phyloP scores from a whole-genome alignment of 2,329 filamentous ascomycete species.

The Sordariomycetes sp. region DNA sequence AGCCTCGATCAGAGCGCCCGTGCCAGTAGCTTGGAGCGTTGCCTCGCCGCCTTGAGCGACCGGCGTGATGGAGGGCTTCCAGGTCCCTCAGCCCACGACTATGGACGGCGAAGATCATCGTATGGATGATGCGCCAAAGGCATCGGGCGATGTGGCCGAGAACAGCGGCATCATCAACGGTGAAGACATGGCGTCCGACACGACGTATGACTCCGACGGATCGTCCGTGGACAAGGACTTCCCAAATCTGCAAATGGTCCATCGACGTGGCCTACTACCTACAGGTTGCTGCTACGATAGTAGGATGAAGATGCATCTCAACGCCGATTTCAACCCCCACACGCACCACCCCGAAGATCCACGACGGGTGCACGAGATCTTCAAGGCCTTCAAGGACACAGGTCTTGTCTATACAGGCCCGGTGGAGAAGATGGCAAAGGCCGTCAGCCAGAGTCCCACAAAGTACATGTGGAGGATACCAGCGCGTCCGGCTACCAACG shows the following conservation, averaged over 20 bases:
- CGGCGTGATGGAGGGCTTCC: too few relatives aligned
- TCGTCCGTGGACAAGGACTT: too few relatives aligned
- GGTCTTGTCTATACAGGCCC: conserved; percentile 63
- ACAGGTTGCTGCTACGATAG: conserved; percentile 86
- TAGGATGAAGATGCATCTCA: conserved; percentile 91
- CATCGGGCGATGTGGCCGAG: too few relatives aligned
- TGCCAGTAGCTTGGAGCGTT: too few relatives aligned
- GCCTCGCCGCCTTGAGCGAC: too few relatives aligned
- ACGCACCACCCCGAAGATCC: conserved; percentile 94
- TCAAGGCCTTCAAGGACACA: conserved; percentile 74
- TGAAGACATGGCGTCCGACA: too few relatives aligned
- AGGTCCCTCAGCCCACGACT: too few relatives aligned
- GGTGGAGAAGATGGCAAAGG: conserved; percentile 41
- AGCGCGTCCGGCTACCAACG: conserved; percentile 65
- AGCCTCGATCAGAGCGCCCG: too few relatives aligned
- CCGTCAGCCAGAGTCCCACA: conserved; percentile 44
- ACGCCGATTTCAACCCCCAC: conserved; percentile 62
- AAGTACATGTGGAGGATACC: conserved; percentile 68
- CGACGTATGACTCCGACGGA: too few relatives aligned
- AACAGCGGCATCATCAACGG: too few relatives aligned
- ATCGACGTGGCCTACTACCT: conserved; percentile 43
- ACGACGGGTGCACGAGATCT: conserved; percentile 84
- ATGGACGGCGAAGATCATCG: too few relatives aligned
- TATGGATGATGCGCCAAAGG: too few relatives aligned
- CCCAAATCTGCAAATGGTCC: conserved; percentile 25